These are phyloP conservation scores for Mycothermus thermophilus DNA, from an alignment of 495 filamentous ascomycete species.

Conservation along the genomic window DNA sequence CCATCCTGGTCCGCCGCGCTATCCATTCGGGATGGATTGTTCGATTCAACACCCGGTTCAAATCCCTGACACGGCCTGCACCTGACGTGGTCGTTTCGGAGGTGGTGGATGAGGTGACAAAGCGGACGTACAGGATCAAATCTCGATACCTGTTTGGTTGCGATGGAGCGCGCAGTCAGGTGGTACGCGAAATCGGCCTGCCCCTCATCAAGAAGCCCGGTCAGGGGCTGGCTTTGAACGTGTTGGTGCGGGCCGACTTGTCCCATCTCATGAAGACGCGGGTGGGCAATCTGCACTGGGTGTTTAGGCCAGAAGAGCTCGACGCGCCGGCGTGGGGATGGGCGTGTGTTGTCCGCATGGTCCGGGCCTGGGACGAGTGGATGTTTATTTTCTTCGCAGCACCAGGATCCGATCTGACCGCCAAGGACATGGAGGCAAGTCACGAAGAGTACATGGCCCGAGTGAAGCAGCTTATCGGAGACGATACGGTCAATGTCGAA, in stretches of 20 bases:
- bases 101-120: conserved; percentile 30
- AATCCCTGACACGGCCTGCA: conserved; percentile 16
- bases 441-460: conserved; percentile 25
- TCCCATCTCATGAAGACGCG: conserved; percentile 35
- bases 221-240: conserved; percentile 41
- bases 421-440: conserved; percentile 19
- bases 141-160: conserved; percentile 45
- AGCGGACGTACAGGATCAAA: conserved; percentile 29
- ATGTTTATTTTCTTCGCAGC: conserved; percentile 30
- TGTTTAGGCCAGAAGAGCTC: conserved; percentile 21
- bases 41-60: conserved; percentile 31
- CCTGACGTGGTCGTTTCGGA: conserved; percentile 23
- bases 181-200: conserved; percentile 35
- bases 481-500: conserved; percentile 25
- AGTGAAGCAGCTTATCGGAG: conserved; percentile 37
- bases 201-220: conserved; percentile 38
- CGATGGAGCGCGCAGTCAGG: conserved; percentile 40
- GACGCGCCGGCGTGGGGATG: conserved; percentile 22
- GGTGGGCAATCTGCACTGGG: conserved; percentile 44
- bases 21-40: conserved; percentile 27
- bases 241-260: conserved; percentile 39
- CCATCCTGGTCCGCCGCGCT: conserved; percentile 34
- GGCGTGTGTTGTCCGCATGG: conserved; percentile 27
- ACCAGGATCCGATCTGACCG: conserved; percentile 17
- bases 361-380: conserved; percentile 33